Evolutionary conservation across 1,139 yeast genomes (phyloP), one percentile per base, ranked within the genome.

Genomic region (Geotrichum restrictum): DNA sequence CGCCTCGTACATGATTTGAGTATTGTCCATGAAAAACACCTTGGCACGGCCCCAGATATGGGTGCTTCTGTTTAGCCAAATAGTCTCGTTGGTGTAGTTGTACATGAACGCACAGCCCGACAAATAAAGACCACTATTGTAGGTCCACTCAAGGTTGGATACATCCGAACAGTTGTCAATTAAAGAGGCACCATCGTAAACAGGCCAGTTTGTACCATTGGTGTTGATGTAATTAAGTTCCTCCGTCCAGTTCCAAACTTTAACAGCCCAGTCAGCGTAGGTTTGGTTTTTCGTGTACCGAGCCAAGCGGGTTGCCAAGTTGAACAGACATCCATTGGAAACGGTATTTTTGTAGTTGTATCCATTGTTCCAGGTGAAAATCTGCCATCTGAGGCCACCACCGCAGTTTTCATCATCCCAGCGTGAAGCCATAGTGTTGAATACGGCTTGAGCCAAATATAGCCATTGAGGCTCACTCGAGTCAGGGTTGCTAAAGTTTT

Each of bases 361-460:
- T 59, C 98, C 98, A 7, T 89, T 77, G 68, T 91, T 91, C 95
- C 96, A 91, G 57, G 86, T 80, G 74, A 88, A 91, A 67, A 91
- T 91, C 72, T 91, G 98, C 98, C 98, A 91, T 71, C 97, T 79
- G 57, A 91, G 75, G 1, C 98, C 98, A 56, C 98, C 98, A 51
- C 77, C 79, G 70, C 98, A 91, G 52, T 77, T 63, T 2, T 65
- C 74, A 7, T 68, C 62, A 66, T 91, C 97, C 98, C 98, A 91
- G 69, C 97, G 79, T 38, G 79, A 71, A 40, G 88, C 80, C 96
- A 91, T 89, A 36, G 95, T 85, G 68, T 89, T 88, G 74, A 86
- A 91, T 18, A 88, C 84, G 8, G 89, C 93, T 66, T 85, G 88
- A 1, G 91, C 81, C 60, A 85, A 70, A 21, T 80, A 75, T 36